Conservation (phyloP, 768 basidiomycete species). For the Ephemerocybe angulata region DNA sequence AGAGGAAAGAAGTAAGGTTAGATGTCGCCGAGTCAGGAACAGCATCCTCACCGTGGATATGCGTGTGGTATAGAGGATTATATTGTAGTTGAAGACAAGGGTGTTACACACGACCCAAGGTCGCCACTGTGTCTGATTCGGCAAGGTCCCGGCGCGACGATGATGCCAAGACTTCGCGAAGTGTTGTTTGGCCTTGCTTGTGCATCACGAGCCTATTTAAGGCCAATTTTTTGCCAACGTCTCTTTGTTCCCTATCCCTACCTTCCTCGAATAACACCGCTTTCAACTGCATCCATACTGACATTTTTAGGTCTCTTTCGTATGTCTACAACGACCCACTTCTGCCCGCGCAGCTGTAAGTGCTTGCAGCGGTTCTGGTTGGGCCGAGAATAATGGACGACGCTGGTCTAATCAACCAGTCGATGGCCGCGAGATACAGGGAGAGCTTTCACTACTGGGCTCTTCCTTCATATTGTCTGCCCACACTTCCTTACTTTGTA, state of each 20-base stretch:
- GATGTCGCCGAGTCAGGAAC: no score
- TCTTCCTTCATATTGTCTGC: slow-evolving; percentile 26
- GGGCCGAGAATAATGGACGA: slow-evolving; percentile 56
- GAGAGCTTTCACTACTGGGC: slow-evolving; percentile 13
- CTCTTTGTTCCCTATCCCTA: background rate
- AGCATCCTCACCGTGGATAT: no score
- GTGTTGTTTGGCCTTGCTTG: slow-evolving; percentile 24
- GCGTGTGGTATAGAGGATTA: no score
- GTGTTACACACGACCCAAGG: no score
- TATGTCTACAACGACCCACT: no score
- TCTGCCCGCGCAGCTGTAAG: slow-evolving; percentile 78
- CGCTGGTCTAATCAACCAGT: slow-evolving; percentile 52
- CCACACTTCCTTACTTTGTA: background rate
- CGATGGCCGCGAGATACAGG: slow-evolving; percentile 37
- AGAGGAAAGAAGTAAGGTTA: no score
- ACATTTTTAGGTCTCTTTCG: slow-evolving; percentile 37
- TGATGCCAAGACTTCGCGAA: slow-evolving; percentile 8
- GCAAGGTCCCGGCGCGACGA: background rate
- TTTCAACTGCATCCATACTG: slow-evolving; percentile 3
- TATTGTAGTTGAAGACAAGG: no score
- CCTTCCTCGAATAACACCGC: background rate
- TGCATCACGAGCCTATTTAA: background rate
- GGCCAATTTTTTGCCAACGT: background rate
- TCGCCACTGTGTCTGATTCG: background rate
- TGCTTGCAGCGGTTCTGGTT: slow-evolving; percentile 80